Evolutionary conservation across 2,329 filamentous ascomycete species (phyloP).

Genomic region (Botrytis cinerea): DNA sequence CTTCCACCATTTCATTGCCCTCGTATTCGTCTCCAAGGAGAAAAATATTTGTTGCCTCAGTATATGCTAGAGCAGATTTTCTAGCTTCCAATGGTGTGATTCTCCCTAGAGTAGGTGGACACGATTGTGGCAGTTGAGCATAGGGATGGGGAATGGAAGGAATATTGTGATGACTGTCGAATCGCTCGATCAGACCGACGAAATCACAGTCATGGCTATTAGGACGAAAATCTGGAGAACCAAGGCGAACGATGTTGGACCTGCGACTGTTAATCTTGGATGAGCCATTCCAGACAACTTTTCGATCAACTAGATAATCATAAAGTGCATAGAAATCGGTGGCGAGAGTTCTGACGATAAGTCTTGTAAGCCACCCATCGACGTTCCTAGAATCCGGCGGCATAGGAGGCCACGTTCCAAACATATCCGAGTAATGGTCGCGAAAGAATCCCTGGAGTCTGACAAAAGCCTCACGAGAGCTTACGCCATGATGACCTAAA

Average conservation of each 20-base stretch:
- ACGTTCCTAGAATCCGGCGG: constrained; percentile 45
- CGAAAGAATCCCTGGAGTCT: constrained; percentile 62
- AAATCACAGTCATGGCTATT: constrained; percentile 54
- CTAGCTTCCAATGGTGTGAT: constrained; percentile 35
- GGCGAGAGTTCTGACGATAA: constrained; percentile 58
- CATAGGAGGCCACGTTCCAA: constrained; percentile 63
- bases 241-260: constrained; percentile 61
- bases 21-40: constrained; percentile 55
- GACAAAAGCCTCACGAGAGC: constrained; percentile 52
- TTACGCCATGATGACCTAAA: constrained; percentile 41
- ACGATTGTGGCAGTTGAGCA: constrained; percentile 61
- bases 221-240: constrained; percentile 51
- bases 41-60: constrained; percentile 61
- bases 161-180: constrained; percentile 62
- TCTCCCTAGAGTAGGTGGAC: constrained; percentile 36
- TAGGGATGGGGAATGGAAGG: constrained; percentile 69
- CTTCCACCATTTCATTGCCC: constrained; percentile 56
- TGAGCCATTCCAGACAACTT: constrained; percentile 64
- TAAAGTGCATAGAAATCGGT: constrained; percentile 69
- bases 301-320: constrained; percentile 68
- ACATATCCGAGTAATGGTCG: constrained; percentile 56
- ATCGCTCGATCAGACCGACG: constrained; percentile 66
- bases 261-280: constrained; percentile 63
- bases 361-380: constrained; percentile 62
- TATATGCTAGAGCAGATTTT: constrained; percentile 52